Conservation (phyloP, 106 monocot species). For the Triglochin maritima region DNA sequence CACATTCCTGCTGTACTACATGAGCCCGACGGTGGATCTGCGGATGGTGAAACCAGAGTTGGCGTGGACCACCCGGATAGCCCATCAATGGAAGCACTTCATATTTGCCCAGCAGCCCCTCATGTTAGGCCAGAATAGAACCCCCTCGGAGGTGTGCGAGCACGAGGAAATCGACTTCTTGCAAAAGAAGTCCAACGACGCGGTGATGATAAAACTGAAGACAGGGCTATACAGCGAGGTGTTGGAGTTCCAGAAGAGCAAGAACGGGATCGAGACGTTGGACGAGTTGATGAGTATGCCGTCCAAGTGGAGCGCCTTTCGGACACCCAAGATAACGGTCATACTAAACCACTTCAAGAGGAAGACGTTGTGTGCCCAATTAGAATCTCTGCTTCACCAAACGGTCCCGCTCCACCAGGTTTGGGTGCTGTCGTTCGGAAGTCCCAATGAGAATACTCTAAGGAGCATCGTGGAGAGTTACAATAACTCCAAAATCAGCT, state of each 20-base stretch:
- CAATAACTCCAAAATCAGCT: slow-evolving; percentile 85
- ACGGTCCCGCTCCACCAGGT: slow-evolving; percentile 90
- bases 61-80: slow-evolving; percentile 69
- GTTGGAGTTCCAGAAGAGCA: slow-evolving; percentile 50
- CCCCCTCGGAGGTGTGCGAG: slow-evolving; percentile 64
- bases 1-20: slow-evolving; percentile 97
- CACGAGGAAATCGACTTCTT: slow-evolving; percentile 69
- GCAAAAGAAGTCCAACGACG: slow-evolving; percentile 91
- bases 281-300: slow-evolving; percentile 64
- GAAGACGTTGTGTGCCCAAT: slow-evolving; percentile 84
- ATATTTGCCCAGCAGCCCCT: slow-evolving; percentile 45
- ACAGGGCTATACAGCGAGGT: slow-evolving; percentile 75
- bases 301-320: slow-evolving; percentile 61
- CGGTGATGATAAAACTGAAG: slow-evolving; percentile 72
- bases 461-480: slow-evolving; percentile 76
- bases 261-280: slow-evolving; percentile 54
- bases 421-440: slow-evolving; percentile 94
- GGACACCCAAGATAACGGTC: slow-evolving; percentile 72
- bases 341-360: slow-evolving; percentile 96
- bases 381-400: slow-evolving; percentile 73
- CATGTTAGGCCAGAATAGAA: slow-evolving; percentile 8
- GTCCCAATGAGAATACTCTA: slow-evolving; percentile 69
- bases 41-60: slow-evolving; percentile 66
- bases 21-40: slow-evolving; percentile 84
- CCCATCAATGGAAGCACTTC: slow-evolving; percentile 76